Evolutionary conservation across 2,329 filamentous ascomycete genomes (phyloP).

Genomic region (Xylariaceae sp.): DNA sequence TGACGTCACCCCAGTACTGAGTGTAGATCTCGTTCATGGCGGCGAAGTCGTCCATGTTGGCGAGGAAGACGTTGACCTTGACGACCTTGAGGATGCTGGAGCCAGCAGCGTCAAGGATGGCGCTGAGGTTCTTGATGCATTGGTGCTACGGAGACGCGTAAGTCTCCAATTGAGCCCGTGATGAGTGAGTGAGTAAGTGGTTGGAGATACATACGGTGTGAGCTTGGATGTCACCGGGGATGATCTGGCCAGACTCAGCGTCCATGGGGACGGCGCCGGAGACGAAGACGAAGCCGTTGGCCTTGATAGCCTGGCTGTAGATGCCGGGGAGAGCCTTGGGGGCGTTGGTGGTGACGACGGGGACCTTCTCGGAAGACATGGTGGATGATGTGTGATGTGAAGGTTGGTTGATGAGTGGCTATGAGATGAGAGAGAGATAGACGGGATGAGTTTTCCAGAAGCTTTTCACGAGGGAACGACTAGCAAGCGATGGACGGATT

Average conservation of each 20-base stretch:
- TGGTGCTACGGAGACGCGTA: conserved; percentile 38
- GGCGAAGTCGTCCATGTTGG: conserved; percentile 67
- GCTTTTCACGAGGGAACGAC: not conserved
- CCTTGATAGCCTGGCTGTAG: conserved; percentile 56
- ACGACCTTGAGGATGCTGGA: conserved; percentile 60
- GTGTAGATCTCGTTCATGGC: conserved; percentile 71
- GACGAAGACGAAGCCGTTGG: conserved; percentile 63
- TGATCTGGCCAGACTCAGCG: conserved; percentile 49
- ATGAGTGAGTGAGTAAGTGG: not conserved
- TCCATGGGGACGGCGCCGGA: conserved; percentile 68
- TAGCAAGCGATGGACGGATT: not conserved
- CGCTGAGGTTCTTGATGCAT: conserved; percentile 66
- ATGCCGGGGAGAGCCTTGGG: conserved; percentile 38
- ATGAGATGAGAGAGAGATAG: not conserved
- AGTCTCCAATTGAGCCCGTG: not conserved
- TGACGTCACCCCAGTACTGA: conserved; percentile 57
- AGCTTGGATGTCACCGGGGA: conserved; percentile 59
- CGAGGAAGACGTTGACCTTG: conserved; percentile 68
- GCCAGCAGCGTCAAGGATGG: conserved; percentile 64
- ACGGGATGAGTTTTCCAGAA: not conserved
- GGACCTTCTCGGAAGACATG: conserved; percentile 33
- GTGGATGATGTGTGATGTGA: conserved; percentile 11
- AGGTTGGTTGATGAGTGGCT: not conserved
- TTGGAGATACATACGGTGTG: conserved; percentile 46
- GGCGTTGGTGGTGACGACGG: conserved; percentile 38